Conservation (phyloP, 148 eudicot genomes). For the Silene latifolia region DNA sequence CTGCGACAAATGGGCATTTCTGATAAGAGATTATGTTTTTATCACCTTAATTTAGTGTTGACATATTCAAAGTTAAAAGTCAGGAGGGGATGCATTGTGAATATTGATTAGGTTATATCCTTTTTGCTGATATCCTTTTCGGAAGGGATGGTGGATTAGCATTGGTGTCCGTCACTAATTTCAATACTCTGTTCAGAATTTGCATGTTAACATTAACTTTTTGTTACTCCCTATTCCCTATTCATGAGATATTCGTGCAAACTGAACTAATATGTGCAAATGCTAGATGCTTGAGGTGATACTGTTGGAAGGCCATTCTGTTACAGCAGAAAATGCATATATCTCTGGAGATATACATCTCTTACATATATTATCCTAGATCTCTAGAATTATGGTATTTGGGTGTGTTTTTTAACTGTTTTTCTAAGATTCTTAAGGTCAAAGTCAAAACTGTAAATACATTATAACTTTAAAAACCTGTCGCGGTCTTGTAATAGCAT, state of each 20-base stretch:
- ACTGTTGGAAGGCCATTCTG: constrained; percentile 79
- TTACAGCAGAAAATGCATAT: constrained; percentile 72
- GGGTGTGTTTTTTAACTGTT: not conserved
- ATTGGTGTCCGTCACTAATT: too few relatives aligned
- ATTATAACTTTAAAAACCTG: too few relatives aligned
- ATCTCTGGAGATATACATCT: constrained; percentile 76
- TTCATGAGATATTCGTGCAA: not conserved
- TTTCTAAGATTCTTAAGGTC: too few relatives aligned
- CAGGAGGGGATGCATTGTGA: too few relatives aligned
- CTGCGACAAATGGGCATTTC: not conserved
- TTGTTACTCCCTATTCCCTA: not conserved
- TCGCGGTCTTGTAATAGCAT: too few relatives aligned
- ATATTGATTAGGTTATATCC: too few relatives aligned
- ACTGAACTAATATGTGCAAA: constrained; percentile 9
- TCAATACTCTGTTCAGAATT: not conserved
- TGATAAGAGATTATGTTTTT: too few relatives aligned
- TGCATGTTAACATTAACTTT: too few relatives aligned
- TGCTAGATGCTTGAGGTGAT: constrained; percentile 80
- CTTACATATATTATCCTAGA: constrained; percentile 49
- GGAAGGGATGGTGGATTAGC: too few relatives aligned
- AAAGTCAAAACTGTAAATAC: too few relatives aligned
- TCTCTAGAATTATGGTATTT: not conserved
- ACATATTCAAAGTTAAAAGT: not conserved
- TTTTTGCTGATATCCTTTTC: too few relatives aligned
- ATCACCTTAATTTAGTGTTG: not conserved